phyloP scores from a whole-genome alignment of 352 stramenopile species.

The Phytopythium mirpurense region DNA sequence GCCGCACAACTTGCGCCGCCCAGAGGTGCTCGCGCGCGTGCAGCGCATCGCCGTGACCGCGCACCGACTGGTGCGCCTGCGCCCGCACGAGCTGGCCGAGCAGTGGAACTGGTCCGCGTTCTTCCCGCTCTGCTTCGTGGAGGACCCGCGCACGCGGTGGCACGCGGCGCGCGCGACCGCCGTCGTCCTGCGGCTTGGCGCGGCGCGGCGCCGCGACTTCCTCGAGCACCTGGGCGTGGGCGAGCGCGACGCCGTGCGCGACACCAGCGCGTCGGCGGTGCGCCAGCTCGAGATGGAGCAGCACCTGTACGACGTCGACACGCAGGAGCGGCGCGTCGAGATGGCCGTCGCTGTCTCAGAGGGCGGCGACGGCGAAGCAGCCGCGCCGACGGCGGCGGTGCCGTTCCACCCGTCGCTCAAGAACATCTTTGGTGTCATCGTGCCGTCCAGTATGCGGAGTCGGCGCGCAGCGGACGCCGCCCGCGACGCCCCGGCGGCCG shows the following conservation, averaged over 20 bases:
- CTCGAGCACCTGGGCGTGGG: conserved; percentile 41
- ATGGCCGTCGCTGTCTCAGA: conserved; percentile 22
- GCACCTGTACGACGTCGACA: conserved; percentile 30
- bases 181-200: conserved; percentile 64
- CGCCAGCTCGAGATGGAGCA: conserved; percentile 61
- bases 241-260: conserved; percentile 38
- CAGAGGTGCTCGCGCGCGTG: conserved; percentile 30
- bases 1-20: conserved; percentile 29
- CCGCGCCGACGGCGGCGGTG: conserved; percentile 1
- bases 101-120: conserved; percentile 83
- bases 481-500: neutral
- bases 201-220: conserved; percentile 58
- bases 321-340: conserved; percentile 47
- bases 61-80: conserved; percentile 43
- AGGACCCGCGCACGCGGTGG: conserved; percentile 51
- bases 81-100: conserved; percentile 43
- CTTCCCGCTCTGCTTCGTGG: conserved; percentile 75
- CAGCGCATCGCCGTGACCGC: conserved; percentile 52
- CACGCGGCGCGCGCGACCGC: conserved; percentile 56
- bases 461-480: conserved; percentile 12
- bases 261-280: conserved; percentile 14
- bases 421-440: conserved; percentile 80
- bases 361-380: neutral
- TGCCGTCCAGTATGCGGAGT: conserved; percentile 53
- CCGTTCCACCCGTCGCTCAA: conserved; percentile 70